A percentile compares a stretch with the other conserved stretches of the same genome.
Conservation (phyloP, 177 flowering plant genomes). For the Vitis hybrid region DNA sequence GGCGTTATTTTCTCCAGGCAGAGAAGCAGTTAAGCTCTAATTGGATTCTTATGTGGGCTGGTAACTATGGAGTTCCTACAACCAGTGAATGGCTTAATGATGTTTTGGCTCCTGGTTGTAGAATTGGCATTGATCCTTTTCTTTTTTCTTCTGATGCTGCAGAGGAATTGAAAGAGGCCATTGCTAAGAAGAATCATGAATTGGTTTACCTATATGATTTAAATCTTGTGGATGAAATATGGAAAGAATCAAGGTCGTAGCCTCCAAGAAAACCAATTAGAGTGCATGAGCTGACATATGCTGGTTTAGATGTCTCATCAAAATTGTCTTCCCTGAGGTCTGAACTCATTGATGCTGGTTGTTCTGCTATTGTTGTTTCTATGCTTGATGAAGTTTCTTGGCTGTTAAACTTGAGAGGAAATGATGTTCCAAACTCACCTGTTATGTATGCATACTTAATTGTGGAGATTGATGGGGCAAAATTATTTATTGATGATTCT, state of each 20-base stretch:
- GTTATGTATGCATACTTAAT: slow-evolving; percentile 88
- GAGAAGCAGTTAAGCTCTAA: slow-evolving; percentile 81
- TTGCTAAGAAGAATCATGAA: slow-evolving; percentile 67
- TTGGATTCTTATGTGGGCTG: slow-evolving; percentile 95
- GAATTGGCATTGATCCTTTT: slow-evolving; percentile 94
- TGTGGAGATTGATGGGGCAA: slow-evolving; percentile 60
- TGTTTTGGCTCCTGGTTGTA: slow-evolving; percentile 81
- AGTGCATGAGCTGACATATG: slow-evolving; percentile 82
- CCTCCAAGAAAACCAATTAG: slow-evolving; percentile 69
- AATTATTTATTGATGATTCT: slow-evolving; percentile 61
- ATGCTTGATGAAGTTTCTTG: slow-evolving; percentile 98
- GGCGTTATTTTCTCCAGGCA: slow-evolving; percentile 97
- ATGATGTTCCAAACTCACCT: slow-evolving; percentile 89
- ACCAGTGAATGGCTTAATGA: slow-evolving; percentile 89
- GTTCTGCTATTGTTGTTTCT: slow-evolving; percentile 76
- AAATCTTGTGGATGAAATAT: slow-evolving; percentile 91
- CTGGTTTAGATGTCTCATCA: slow-evolving; percentile 76
- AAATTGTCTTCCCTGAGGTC: slow-evolving; percentile 73
- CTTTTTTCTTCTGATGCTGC: slow-evolving; percentile 94
- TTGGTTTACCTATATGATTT: slow-evolving; percentile 62
- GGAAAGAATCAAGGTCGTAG: slow-evolving; percentile 79
- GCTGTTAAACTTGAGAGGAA: slow-evolving; percentile 97
- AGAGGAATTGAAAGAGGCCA: slow-evolving; percentile 71
- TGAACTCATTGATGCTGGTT: slow-evolving; percentile 55
- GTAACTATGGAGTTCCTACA: slow-evolving; percentile 83